Base-by-base conservation (phyloP, 331 rosid genomes). In the Telfairia occidentalis region DNA sequence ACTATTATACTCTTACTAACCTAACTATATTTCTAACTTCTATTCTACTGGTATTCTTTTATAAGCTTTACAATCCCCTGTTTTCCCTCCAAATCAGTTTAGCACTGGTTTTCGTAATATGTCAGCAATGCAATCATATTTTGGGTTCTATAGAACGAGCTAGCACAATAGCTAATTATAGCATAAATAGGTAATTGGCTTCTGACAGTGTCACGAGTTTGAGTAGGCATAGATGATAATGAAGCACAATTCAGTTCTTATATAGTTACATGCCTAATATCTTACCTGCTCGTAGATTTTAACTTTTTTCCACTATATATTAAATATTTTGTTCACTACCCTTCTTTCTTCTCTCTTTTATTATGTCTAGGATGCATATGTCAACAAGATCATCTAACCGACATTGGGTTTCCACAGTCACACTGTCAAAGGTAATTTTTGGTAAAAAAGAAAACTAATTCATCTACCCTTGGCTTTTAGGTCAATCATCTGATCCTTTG, bases 361-460 rank as follows among this genome's bases (percentile, higher is more conserved):
- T 79, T 34, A 45, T 78, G 26, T 80, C 11, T 79, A 93, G 98
- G 79, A 86, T 89, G 86, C 77, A 84, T 80, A 79, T 93, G 85
- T 91, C 98, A 78, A 89, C 92, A 75, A 88, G 98, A 80, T 88
- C 92, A 61, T 85, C 96, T 1, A 86, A 94, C 74, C 89, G 85
- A 59, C 87, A 85, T 73, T 89, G 86, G 86, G 79, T 80, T 52
- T 91, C 96, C 29, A 71, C 77, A 52, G 92, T 94, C 84, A 91
- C 90, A 40, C 81, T 94, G 71, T 66, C 92, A 32, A 89, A 94
- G 92, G 98, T 91, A 78, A 19, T 53, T 46, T 59, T 79, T 29
- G 67, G 60, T 42, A 3, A 19, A 81, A 32, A 38, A 43, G 11
- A 16, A 69, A 43, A 58, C 29, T 74, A 55, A 29, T 63, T 76